Evolutionary conservation across 2,329 filamentous ascomycete species (phyloP).

Genomic region (Paecilomyces fulvus): DNA sequence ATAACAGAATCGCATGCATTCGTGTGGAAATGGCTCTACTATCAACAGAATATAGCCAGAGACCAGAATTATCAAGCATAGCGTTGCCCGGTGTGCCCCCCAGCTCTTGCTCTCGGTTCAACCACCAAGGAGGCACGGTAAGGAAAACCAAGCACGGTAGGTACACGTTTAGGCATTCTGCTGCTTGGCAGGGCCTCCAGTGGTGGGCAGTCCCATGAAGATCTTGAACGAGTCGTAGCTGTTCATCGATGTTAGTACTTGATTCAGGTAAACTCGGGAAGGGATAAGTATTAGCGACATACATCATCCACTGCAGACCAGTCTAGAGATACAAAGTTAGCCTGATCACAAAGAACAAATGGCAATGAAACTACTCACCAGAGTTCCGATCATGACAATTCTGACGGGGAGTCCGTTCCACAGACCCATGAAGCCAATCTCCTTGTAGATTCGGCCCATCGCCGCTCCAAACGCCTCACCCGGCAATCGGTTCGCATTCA

Average conservation of each 20-base stretch:
- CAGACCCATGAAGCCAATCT: conserved; percentile 78
- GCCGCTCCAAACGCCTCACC: conserved; percentile 72
- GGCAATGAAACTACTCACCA: conserved; percentile 29
- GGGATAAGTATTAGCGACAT: conserved; percentile 38
- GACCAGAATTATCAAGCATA: neutral
- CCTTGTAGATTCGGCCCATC: conserved; percentile 71
- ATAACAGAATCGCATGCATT: neutral
- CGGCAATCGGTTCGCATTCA: conserved; percentile 68
- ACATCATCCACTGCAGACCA: conserved; percentile 89
- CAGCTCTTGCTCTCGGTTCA: neutral
- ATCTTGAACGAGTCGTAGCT: conserved; percentile 74
- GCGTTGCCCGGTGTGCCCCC: neutral
- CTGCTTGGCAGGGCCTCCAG: conserved; percentile 49
- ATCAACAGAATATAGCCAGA: neutral
- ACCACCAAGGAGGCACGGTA: neutral
- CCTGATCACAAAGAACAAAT: neutral
- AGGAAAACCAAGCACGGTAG: neutral
- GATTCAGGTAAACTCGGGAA: neutral
- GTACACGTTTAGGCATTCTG: conserved; percentile 30
- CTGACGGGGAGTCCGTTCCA: conserved; percentile 83
- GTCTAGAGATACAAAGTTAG: conserved; percentile 39
- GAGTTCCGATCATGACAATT: conserved; percentile 81
- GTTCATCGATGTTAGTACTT: conserved; percentile 14
- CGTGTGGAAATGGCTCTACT: neutral
- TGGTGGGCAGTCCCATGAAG: conserved; percentile 78